Evolutionary conservation across 345 rosid species (phyloP).

Genomic region (Camelina neglecta): DNA sequence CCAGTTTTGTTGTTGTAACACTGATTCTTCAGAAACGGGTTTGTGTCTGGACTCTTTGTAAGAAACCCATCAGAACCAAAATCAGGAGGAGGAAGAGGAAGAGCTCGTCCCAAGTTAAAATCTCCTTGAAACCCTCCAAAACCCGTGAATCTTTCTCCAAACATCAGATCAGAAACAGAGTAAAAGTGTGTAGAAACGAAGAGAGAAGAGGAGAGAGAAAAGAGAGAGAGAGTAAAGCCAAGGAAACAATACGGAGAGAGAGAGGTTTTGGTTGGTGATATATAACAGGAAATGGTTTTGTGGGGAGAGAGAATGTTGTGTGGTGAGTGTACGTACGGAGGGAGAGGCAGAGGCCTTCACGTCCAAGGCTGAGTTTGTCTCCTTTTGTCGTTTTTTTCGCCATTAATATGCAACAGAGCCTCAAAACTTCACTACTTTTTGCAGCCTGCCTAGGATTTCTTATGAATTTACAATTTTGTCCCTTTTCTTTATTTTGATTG

Average conservation of each 20-base stretch:
- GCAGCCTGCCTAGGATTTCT: too few species aligned
- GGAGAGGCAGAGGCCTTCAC: too few species aligned
- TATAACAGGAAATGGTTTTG: too few species aligned
- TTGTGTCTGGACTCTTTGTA: slow-evolving; percentile 14
- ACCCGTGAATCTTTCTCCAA: slow-evolving; percentile 42
- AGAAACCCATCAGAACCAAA: slow-evolving; percentile 31
- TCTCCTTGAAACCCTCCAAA: slow-evolving; percentile 43
- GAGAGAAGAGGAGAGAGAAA: background rate
- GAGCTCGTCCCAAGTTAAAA: slow-evolving; percentile 37
- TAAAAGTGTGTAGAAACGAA: slow-evolving; percentile 25
- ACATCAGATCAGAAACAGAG: slow-evolving; percentile 33
- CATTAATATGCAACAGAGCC: too few species aligned
- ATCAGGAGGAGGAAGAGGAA: slow-evolving; percentile 34
- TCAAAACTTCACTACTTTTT: too few species aligned
- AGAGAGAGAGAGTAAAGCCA: background rate
- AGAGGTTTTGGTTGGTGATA: too few species aligned
- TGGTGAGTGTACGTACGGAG: too few species aligned
- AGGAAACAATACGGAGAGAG: background rate
- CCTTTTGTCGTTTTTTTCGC: too few species aligned
- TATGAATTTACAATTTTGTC: too few species aligned
- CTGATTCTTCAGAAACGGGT: slow-evolving; percentile 44
- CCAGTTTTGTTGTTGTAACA: slow-evolving; percentile 27
- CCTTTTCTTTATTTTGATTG: too few species aligned
- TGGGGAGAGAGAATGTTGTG: too few species aligned
- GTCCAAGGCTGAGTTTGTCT: too few species aligned